phyloP scores from a whole-genome alignment of 805 yeast genomes.

The Kazachstania psychrophila region DNA sequence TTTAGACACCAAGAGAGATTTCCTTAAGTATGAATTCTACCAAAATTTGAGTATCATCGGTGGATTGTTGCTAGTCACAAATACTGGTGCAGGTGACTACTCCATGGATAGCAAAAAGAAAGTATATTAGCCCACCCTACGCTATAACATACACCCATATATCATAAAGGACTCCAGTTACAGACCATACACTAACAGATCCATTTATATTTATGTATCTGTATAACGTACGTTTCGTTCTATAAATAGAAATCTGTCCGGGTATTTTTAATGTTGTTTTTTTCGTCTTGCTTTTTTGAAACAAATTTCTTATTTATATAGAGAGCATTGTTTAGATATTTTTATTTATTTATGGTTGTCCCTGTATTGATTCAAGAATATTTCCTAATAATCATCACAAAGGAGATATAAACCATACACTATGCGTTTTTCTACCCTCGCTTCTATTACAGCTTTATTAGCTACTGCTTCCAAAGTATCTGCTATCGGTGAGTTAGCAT shows the following conservation, averaged over 20 bases:
- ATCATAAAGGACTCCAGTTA: too few relatives aligned
- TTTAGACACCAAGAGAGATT: constrained; percentile 66
- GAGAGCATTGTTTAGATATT: too few relatives aligned
- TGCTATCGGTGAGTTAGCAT: constrained; percentile 67
- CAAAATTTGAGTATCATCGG: constrained; percentile 94
- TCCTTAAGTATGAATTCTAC: constrained; percentile 84
- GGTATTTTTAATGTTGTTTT: too few relatives aligned
- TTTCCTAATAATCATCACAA: not conserved
- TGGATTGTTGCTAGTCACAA: constrained; percentile 80
- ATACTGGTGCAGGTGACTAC: constrained; percentile 93
- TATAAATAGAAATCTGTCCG: too few relatives aligned
- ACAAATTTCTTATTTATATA: too few relatives aligned
- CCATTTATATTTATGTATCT: too few relatives aligned
- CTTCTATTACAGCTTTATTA: constrained; percentile 35
- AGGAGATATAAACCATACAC: not conserved
- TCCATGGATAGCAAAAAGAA: constrained; percentile 94
- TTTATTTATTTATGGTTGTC: too few relatives aligned
- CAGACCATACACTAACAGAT: too few relatives aligned
- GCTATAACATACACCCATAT: too few relatives aligned
- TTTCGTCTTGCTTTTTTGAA: too few relatives aligned
- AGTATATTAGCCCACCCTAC: constrained; percentile 65
- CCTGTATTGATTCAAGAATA: not conserved
- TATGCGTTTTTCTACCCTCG: constrained; percentile 33
- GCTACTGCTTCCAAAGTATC: constrained; percentile 38
- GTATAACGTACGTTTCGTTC: too few relatives aligned